Base-by-base conservation (phyloP, 495 filamentous ascomycete species). In the Trypethelium eluteriae region DNA sequence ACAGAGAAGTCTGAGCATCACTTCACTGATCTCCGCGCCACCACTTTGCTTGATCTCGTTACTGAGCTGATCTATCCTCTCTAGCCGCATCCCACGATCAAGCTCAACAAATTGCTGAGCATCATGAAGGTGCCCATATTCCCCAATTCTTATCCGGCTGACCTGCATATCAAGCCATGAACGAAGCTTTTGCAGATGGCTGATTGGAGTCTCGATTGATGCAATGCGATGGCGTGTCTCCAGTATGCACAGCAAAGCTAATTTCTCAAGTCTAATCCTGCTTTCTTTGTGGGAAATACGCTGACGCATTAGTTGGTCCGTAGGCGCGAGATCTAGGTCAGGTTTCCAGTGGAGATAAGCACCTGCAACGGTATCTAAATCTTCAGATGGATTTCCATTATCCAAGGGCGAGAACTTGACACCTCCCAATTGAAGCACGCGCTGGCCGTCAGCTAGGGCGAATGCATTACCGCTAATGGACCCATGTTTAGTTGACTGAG, bases 271-370 rank as follows among this genome's bases (percentile, higher is more conserved):
- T 4, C 63, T 57, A 34, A 56, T 2, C 2, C 36, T 46, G n/a
- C 66, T 50, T 1, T 63, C n/a, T 46, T 36, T 62, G 25, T 41
- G 65, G 53, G 63, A 63, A 34, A 38, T 12, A 25, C 64, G 68
- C 14, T 66, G 66, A 18, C 62, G 67, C 50, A 76, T 74, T 14
- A 76, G 64, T 34, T 71, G 64, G 3, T 67, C 59, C 2, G 68
- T 41, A 32, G 70, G 50, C 5, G 74, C 18, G 16, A 76, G 73
- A 50, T 76, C 70, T 25, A 76, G 53, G 44, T 76, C 72, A 38
- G 66, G 62, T 59, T 61, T 38, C 74, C 74, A 76, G 47, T 76
- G 67, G 38, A 74, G 63, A 18, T 66, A 63, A 39, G 72, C 72
- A 32, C 67, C 73, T 3, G 70, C 70, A 7, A 67, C 61, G 38